Conservation (phyloP, 2,329 filamentous ascomycete genomes). For the Penicillium sp. region DNA sequence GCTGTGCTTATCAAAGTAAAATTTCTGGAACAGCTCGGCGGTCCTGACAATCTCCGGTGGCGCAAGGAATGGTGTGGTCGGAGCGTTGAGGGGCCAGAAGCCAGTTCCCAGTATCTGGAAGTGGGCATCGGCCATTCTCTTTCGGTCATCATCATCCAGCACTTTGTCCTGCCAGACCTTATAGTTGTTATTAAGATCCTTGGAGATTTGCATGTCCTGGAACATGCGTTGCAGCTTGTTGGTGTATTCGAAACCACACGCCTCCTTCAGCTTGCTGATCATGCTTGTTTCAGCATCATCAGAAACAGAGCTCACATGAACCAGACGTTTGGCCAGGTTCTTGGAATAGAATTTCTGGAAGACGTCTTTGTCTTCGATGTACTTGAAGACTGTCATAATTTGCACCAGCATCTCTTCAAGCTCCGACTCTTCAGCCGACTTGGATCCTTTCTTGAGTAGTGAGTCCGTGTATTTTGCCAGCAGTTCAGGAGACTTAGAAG, state of each 20-base stretch:
- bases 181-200: slow-evolving; percentile 89
- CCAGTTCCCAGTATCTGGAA: slow-evolving; percentile 94
- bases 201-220: slow-evolving; percentile 98
- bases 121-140: slow-evolving; percentile 74
- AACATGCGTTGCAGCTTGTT: slow-evolving; percentile 99
- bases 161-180: slow-evolving; percentile 69
- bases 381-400: slow-evolving; percentile 99
- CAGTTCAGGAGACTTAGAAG: slow-evolving; percentile 90
- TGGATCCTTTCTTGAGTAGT: slow-evolving; percentile 82
- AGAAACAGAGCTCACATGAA: slow-evolving; percentile 91
- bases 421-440: slow-evolving; percentile 89
- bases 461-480: slow-evolving; percentile 94
- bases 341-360: slow-evolving; percentile 99
- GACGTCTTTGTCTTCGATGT: slow-evolving; percentile 99
- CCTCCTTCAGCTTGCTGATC: slow-evolving; percentile 99
- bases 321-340: slow-evolving; percentile 90
- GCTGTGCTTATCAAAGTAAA: slow-evolving; percentile 95
- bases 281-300: slow-evolving; percentile 98
- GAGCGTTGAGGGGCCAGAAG: slow-evolving; percentile 91
- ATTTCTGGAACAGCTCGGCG: slow-evolving; percentile 82
- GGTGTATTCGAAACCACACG: slow-evolving; percentile 97
- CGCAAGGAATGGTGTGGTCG: slow-evolving; percentile 82
- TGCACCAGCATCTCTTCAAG: slow-evolving; percentile 83
- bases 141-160: slow-evolving; percentile 63
- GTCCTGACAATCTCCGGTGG: slow-evolving; percentile 81